Base-by-base conservation (phyloP, 192 early-diverging fungal genomes). In the Umbelopsis ramanniana region DNA sequence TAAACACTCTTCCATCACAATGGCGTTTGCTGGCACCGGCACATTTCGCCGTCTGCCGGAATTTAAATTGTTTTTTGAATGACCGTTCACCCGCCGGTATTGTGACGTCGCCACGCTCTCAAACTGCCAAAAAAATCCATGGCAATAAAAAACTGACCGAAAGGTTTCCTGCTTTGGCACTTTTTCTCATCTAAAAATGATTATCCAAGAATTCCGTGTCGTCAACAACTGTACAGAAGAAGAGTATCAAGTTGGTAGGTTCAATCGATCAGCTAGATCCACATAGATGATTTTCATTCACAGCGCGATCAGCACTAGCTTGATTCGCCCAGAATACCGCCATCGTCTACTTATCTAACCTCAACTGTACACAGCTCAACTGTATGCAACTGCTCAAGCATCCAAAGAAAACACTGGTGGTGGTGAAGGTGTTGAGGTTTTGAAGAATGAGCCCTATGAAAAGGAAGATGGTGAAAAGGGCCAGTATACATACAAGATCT, bases 401-500 rank as follows among this genome's bases (percentile, higher is more conserved):
- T 92, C 91, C 19, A 87, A 91, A 71, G 88, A 86, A 63, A 89
- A 92, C 75, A 93, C 91, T 9, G 91, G 92, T 43, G 89, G 88
- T 22, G 92, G 92, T 52, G 92, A 93, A 74, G 92, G 92, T 67
- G 92, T 93, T 48, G 90, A 93, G 81, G 89, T 93, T 40, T 43
- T 89, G 11, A 84, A 86, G 74, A 93, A 93, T 70, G 91, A 92
- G 70, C 92, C 91, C 17, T 93, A 93, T 76, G 88, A 90, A 63
- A 85, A 92, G 72, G 86, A 86, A 68, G 66, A 83, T 38, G 84
- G 88, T 57, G 75, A 81, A 69, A 91, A 91, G 79, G 92, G 92
- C 57, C 92, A 93, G 76, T 93, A 89, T 75, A 93, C 92, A 48
- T 86, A 89, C 79, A 93, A 93, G 83, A 90, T 93, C 72, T 88